Conservation (phyloP, 495 filamentous ascomycete genomes). For the Achaetomiella virescens region DNA sequence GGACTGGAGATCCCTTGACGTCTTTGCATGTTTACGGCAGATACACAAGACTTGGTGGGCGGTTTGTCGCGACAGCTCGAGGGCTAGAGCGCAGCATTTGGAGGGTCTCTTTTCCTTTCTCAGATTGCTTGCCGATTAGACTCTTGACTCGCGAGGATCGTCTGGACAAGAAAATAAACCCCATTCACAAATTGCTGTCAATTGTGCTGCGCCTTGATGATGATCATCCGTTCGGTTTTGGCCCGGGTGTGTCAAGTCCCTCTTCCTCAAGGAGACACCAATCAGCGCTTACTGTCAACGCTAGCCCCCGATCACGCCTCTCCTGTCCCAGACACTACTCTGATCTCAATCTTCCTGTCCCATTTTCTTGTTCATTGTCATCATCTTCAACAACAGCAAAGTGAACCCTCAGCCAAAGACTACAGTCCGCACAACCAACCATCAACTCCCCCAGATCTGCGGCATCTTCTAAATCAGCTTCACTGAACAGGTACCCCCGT, state of each 20-base stretch:
- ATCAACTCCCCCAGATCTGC: conserved; percentile 61
- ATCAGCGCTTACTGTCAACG: not conserved
- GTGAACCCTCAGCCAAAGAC: conserved; percentile 69
- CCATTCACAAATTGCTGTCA: conserved; percentile 8
- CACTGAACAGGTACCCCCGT: conserved; percentile 61
- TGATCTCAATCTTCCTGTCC: not conserved
- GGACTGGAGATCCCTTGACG: conserved; percentile 42
- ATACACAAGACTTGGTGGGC: conserved; percentile 38
- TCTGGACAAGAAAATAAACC: conserved; percentile 38
- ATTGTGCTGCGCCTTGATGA: not conserved
- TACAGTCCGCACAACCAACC: conserved; percentile 74
- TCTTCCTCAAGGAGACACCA: not conserved
- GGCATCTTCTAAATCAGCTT: conserved; percentile 64
- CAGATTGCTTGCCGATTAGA: conserved; percentile 45
- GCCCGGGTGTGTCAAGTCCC: not conserved
- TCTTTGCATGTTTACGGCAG: conserved; percentile 49
- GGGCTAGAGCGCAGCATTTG: conserved; percentile 37
- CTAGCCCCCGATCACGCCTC: no score
- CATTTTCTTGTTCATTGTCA: not conserved
- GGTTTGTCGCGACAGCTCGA: conserved; percentile 31
- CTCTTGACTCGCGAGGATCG: conserved; percentile 36
- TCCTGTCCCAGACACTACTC: not conserved
- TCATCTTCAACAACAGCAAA: conserved; percentile 52
- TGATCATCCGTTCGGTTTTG: not conserved
- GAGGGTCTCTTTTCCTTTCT: conserved; percentile 35